Conservation (phyloP, 78 protist species). For the Cavenderia fasciculata region DNA sequence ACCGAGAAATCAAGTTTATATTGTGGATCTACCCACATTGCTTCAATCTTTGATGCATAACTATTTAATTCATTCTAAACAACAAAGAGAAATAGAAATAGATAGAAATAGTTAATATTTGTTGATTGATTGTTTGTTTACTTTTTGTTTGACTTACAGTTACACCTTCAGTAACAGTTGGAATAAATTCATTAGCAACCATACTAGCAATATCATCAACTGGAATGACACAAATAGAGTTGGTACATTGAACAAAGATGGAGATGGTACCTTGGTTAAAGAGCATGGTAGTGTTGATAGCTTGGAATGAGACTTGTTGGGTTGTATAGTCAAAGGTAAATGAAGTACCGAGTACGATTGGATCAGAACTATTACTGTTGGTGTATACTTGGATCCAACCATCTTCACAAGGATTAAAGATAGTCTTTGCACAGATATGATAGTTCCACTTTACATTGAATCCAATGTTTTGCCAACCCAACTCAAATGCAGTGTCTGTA, state of each 20-base stretch:
- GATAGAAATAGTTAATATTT: no score
- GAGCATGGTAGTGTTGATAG: background rate
- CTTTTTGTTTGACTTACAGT: no score
- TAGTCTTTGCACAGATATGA: conserved; percentile 37
- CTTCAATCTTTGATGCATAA: background rate
- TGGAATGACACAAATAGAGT: background rate
- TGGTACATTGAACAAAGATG: background rate
- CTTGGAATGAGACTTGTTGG: background rate
- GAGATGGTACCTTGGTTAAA: background rate
- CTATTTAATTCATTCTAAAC: background rate
- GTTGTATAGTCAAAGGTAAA: background rate
- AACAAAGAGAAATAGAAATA: no score
- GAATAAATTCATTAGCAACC: conserved; percentile 5
- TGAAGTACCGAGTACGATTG: background rate
- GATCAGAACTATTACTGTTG: background rate
- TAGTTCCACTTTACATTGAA: conserved; percentile 43
- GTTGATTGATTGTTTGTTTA: no score
- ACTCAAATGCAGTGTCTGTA: background rate
- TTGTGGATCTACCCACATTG: conserved; percentile 9
- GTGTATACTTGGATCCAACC: conserved; percentile 25
- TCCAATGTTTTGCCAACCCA: conserved; percentile 1
- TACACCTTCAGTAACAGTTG: background rate
- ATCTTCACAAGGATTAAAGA: conserved; percentile 46
- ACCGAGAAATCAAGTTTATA: background rate
- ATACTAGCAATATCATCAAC: conserved; percentile 22